Conservation (phyloP, 176 grass and related monocot species). For the Carex pumila region DNA sequence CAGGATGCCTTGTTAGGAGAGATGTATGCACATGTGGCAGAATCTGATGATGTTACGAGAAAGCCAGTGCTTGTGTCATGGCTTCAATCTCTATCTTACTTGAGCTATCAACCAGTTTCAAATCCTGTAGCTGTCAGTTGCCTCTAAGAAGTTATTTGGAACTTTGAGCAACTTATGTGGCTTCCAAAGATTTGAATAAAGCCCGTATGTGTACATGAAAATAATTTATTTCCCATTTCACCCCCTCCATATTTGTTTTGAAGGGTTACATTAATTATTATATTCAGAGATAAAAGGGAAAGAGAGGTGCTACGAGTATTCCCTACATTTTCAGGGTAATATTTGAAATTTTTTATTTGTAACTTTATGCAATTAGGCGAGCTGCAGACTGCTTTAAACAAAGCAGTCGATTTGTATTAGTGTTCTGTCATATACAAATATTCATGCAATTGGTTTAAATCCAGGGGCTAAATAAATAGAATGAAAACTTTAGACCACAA, state of each 20-base stretch:
- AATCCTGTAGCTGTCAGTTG: neutral
- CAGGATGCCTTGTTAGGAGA: conserved; percentile 76
- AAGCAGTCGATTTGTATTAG: neutral
- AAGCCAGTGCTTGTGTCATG: conserved; percentile 82
- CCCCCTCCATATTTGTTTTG: neutral
- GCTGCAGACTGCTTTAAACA: neutral
- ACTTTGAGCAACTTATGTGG: neutral
- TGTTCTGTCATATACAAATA: neutral
- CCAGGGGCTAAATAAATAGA: neutral
- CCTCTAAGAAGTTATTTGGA: conserved; percentile 9
- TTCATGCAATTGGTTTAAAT: neutral
- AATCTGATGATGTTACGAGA: conserved; percentile 78
- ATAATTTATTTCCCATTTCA: neutral
- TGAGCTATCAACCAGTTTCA: conserved; percentile 42
- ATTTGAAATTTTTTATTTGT: neutral
- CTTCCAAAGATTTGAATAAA: neutral
- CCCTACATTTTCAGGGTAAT: neutral
- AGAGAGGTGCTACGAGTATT: neutral
- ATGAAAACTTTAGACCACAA: neutral
- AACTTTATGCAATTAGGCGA: neutral
- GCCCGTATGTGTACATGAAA: neutral
- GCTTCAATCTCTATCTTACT: conserved; percentile 82
- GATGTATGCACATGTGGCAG: conserved; percentile 63
- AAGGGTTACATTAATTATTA: neutral
- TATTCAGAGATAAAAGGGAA: neutral